Evolutionary conservation across 139 green algal genomes (phyloP).

Genomic region (Mesostigma viride): DNA sequence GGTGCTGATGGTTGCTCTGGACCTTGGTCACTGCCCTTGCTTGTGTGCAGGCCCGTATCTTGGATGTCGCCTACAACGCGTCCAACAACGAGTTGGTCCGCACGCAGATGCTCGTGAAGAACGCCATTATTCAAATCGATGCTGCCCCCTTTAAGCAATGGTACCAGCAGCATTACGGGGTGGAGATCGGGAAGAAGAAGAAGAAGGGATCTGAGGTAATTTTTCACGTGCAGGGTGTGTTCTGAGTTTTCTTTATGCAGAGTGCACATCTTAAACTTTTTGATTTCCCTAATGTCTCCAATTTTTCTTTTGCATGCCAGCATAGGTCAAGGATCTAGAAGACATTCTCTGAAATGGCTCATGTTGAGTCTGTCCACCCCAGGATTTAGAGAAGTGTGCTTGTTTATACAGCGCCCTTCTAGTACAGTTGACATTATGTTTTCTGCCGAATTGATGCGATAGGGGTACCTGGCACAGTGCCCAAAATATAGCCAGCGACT

Average conservation of each 20-base stretch:
- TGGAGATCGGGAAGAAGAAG: constrained; percentile 82
- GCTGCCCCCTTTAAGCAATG: constrained; percentile 80
- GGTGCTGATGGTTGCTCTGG: background rate
- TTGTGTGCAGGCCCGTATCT: constrained; percentile 58
- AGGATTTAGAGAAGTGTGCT: too few species aligned
- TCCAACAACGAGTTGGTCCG: constrained; percentile 99
- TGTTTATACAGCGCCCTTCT: too few species aligned
- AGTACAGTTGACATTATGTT: too few species aligned
- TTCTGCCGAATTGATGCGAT: too few species aligned
- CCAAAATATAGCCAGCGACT: too few species aligned
- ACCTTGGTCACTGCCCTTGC: background rate
- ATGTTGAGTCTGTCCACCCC: background rate
- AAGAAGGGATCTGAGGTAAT: too few species aligned
- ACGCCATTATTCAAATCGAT: constrained; percentile 86
- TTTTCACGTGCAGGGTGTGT: background rate
- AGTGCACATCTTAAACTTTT: background rate
- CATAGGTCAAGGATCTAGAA: too few species aligned
- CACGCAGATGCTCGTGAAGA: constrained; percentile 98
- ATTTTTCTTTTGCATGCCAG: background rate
- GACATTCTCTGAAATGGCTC: too few species aligned
- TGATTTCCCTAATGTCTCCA: background rate
- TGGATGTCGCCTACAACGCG: constrained; percentile 97
- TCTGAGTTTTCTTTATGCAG: background rate
- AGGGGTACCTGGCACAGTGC: too few species aligned
- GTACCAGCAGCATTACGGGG: constrained; percentile 85